phyloP scores from a whole-genome alignment of 768 basidiomycete genomes.

The Flagelloscypha sp. region DNA sequence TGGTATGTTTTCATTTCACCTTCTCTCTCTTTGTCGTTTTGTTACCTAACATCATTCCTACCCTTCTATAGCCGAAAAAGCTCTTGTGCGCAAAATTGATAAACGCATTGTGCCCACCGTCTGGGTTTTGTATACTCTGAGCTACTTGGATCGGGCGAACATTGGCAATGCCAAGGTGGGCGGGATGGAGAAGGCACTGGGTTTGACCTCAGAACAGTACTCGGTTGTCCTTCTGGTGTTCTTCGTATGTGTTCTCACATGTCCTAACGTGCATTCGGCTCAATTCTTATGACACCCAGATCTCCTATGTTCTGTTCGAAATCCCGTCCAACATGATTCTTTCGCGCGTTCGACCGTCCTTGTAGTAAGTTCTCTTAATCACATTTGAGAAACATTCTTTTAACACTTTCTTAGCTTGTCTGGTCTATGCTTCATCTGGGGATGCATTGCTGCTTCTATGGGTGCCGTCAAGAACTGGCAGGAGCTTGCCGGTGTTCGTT shows the following conservation, averaged over 20 bases:
- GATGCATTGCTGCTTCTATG: conserved; percentile 20
- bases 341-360: conserved; percentile 11
- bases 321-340: conserved; percentile 18
- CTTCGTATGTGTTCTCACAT: conserved; percentile 6
- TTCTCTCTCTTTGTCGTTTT: too few species aligned
- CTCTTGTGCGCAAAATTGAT: conserved; percentile 9
- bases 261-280: too few species aligned
- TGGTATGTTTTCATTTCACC: too few species aligned
- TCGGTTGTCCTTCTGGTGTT: conserved; percentile 11
- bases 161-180: conserved; percentile 13
- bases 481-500: conserved; percentile 16
- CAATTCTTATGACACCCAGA: too few species aligned
- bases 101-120: conserved; percentile 8
- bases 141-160: conserved; percentile 13
- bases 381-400: not conserved
- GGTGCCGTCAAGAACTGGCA: conserved; percentile 16
- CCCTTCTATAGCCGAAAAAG: conserved; percentile 3
- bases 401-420: conserved; percentile 8
- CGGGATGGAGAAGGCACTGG: conserved; percentile 9
- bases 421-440: conserved; percentile 17
- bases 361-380: conserved; percentile 5
- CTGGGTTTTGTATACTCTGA: conserved; percentile 8
- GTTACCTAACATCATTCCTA: too few species aligned
- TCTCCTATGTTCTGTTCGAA: conserved; percentile 18
- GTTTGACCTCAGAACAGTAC: conserved; percentile 9